Conservation (phyloP, 1,139 yeast genomes). For the Blastobotrys serpentis region DNA sequence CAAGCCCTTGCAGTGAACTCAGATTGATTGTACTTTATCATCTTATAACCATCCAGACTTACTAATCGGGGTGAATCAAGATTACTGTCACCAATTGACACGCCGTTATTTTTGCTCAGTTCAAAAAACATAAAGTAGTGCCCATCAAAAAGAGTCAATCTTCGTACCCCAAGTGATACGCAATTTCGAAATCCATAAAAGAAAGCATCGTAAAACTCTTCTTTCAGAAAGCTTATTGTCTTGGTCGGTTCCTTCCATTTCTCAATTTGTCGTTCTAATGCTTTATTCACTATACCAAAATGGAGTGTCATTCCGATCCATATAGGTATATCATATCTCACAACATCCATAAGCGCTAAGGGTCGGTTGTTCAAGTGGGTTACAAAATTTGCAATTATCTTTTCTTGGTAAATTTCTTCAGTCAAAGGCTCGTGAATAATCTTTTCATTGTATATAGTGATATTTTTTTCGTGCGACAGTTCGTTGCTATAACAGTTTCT, state of each 20-base stretch:
- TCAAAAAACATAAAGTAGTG: slow-evolving; percentile 15
- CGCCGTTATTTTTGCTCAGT: background rate
- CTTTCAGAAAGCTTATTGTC: background rate
- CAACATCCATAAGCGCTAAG: slow-evolving; percentile 6
- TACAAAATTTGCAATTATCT: slow-evolving; percentile 9
- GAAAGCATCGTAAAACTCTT: slow-evolving; percentile 9
- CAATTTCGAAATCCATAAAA: slow-evolving; percentile 10
- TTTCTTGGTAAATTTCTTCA: slow-evolving; percentile 6
- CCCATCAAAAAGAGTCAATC: slow-evolving; percentile 14
- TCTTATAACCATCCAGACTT: slow-evolving; percentile 1
- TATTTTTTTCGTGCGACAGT: background rate
- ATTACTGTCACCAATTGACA: background rate
- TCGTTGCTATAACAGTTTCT: slow-evolving; percentile 10
- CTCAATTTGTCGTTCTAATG: slow-evolving; percentile 3
- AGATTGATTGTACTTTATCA: slow-evolving; percentile 9
- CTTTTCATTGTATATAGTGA: slow-evolving; percentile 9
- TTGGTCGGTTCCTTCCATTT: slow-evolving; percentile 6
- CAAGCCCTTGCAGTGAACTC: slow-evolving; percentile 12
- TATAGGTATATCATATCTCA: slow-evolving; percentile 4
- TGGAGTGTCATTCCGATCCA: slow-evolving; percentile 14
- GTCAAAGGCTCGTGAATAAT: slow-evolving; percentile 9
- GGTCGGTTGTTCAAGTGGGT: slow-evolving; percentile 11
- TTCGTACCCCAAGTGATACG: slow-evolving; percentile 10
- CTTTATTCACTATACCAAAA: slow-evolving; percentile 5
- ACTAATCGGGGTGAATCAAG: background rate